Base-by-base conservation (phyloP, 192 early-diverging fungal genomes). In the Podila epigama region DNA sequence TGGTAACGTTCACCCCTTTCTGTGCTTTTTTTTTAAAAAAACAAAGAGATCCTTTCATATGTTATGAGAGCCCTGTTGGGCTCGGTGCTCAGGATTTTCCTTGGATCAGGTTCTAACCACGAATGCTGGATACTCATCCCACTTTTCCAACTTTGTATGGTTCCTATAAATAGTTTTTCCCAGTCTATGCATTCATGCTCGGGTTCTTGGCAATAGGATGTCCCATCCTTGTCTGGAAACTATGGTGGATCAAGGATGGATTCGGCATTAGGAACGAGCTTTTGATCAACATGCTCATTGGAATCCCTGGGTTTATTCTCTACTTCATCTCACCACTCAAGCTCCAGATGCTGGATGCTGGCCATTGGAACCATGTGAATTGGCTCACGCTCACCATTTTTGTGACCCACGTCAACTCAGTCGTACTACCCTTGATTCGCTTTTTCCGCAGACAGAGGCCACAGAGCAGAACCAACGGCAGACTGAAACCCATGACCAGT, bases 211-310 rank as follows among this genome's bases (percentile, higher is more conserved):
- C 60, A 1, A 51, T 75, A 20, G 65, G 60, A 29, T 75, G 72
- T 22, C 72, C 72, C 10, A 31, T 75, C 1, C 27, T 75, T n/a
- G 35, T 39, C 7, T 75, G 33, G 28, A 75, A 75, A 48, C 22
- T 75, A 7, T 68, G 72, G 65, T 75, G 72, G 72, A 68, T 75
- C 36, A 75, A 75, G 65, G 72, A 75, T 41, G 72, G 72, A n/a
- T 75, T 68, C 22, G 72, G 72, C 0, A 75, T 75, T 65, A 36
- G 72, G 44, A 75, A 75, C 31, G 72, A 75, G 32, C 60, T 75
- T 12, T 51, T 75, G 51, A 63, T 75, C 34, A 68, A 63, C 28
- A 68, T 75, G 72, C 33, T 58, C 6, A 75, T 75, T 33, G 72
- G 72, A 3, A 10, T 68, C 6, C 72, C 72, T 25, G 72, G 72